Percentiles rank a stretch among this genome's conserved stretches.
Evolutionary conservation across 2,329 filamentous ascomycete genomes (phyloP).

Genomic region (Colletotrichum sp.): DNA sequence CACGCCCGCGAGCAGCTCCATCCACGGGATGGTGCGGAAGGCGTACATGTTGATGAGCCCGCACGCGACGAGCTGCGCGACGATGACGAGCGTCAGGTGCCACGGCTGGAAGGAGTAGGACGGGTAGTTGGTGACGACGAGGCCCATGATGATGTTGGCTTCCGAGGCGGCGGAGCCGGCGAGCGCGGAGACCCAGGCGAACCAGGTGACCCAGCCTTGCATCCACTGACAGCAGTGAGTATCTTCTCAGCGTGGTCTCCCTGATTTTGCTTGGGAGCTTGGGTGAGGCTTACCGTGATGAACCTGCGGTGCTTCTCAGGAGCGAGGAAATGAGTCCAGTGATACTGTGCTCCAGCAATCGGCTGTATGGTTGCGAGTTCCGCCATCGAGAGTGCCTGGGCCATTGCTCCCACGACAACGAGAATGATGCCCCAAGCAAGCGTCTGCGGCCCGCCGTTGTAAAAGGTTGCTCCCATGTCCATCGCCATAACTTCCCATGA

Average conservation of each 20-base stretch:
- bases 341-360: conserved; percentile 27
- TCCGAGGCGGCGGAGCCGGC: conserved; percentile 15
- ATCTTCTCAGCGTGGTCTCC: accelerated
- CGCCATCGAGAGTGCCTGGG: conserved; percentile 22
- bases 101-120: conserved; percentile 13
- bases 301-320: conserved; percentile 12
- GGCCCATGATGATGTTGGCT: conserved; percentile 18
- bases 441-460: conserved; percentile 16
- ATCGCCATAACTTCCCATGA: conserved; percentile 20
- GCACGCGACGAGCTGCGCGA: conserved; percentile 11
- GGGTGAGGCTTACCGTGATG: conserved; percentile 1
- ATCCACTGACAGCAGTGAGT: neutral
- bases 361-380: conserved; percentile 27
- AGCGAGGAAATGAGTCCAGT: conserved; percentile 22
- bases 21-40: conserved; percentile 18
- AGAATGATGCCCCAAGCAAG: conserved; percentile 16
- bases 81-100: conserved; percentile 17
- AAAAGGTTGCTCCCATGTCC: conserved; percentile 17
- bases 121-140: conserved; percentile 17
- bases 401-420: conserved; percentile 15
- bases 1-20: conserved; percentile 14
- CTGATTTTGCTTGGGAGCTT: neutral
- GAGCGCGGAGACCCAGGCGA: conserved; percentile 17
- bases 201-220: conserved; percentile 20
- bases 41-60: conserved; percentile 21